Evolutionary conservation across 2,329 filamentous ascomycete genomes (phyloP), one percentile per base, ranked within the genome.

Genomic region (Colletotrichum caudatum): DNA sequence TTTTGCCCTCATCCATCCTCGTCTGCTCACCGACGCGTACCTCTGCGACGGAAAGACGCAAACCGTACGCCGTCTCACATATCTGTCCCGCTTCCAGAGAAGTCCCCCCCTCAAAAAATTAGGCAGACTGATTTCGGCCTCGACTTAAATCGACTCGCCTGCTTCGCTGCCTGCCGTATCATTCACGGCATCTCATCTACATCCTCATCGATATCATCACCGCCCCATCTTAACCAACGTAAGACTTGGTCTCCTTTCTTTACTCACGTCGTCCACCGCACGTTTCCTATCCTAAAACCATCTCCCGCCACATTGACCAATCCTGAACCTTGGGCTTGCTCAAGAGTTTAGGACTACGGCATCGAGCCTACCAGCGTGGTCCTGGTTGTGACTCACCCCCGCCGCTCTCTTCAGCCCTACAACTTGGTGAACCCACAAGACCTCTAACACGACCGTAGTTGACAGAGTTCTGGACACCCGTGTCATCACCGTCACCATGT

Each of bases 401-500:
- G 74, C 62, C 75, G 64, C 76, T 73, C 77, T 69, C 48, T 72
- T 71, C 73, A 75, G 71, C 76, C 75, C 73, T 73, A 66, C 59
- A 56, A 46, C 41, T 74, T 57, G 56, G 73, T 69, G 59, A 69
- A 66, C 46, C 69, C 66, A 48, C 60, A 62, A 50, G 71, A 69
- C 64, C 71, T 73, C 68, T 73, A 74, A 74, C 74, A 66, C 62
- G 57, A 59, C 37, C 63, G 23, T 58, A 56, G 63, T 70, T 77
- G 74, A 63, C 77, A 74, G 73, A 74, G 67, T 78, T 77, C 74
- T 78, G 78, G 79, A 80, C 78, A 78, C 75, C 74, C 75, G 76
- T 77, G 75, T 74, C 72, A 69, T 72, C 54, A 53, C 72, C 57
- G 63, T 66, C 64, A 82, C 78, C 80, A 87, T 86, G 85, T 84